Conservation (phyloP, 129 eudicot genomes). For the Scalesia atractyloides region DNA sequence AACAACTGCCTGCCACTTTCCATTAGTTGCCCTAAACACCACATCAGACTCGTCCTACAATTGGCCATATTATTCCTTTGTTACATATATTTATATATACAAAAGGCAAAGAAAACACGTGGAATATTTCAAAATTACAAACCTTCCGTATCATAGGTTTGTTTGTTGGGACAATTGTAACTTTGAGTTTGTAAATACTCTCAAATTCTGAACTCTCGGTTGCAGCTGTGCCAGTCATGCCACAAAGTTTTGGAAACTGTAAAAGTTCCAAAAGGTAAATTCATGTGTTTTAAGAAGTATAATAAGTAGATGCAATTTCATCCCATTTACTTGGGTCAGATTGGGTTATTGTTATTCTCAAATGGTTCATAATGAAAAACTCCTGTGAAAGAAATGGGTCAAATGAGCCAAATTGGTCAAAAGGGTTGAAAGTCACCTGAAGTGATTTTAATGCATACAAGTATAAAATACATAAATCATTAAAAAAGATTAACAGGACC, state of each 20-base stretch:
- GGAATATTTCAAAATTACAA: conserved; percentile 15
- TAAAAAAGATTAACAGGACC: conserved; percentile 44
- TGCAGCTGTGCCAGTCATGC: conserved; percentile 99
- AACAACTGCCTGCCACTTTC: conserved; percentile 98
- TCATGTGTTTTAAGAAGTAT: conserved; percentile 16
- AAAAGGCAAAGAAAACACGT: conserved; percentile 20
- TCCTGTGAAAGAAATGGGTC: not conserved
- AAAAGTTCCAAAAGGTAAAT: conserved; percentile 25
- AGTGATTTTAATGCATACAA: conserved; percentile 5
- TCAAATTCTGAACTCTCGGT: conserved; percentile 96
- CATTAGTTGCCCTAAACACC: conserved; percentile 86
- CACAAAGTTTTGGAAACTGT: conserved; percentile 98
- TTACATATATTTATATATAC: not conserved
- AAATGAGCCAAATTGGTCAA: not conserved
- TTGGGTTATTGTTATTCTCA: not conserved
- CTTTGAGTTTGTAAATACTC: conserved; percentile 99
- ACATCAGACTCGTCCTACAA: conserved; percentile 96
- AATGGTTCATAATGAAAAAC: not conserved
- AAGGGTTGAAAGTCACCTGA: not conserved
- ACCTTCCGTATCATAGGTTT: conserved; percentile 98
- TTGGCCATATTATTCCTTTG: not conserved
- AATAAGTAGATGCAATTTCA: not conserved
- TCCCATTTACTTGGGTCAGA: not conserved
- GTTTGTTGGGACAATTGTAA: conserved; percentile 97
- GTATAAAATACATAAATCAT: conserved; percentile 3